Conservation (phyloP, 192 early-diverging fungal species). For the Podochytrium sp. region DNA sequence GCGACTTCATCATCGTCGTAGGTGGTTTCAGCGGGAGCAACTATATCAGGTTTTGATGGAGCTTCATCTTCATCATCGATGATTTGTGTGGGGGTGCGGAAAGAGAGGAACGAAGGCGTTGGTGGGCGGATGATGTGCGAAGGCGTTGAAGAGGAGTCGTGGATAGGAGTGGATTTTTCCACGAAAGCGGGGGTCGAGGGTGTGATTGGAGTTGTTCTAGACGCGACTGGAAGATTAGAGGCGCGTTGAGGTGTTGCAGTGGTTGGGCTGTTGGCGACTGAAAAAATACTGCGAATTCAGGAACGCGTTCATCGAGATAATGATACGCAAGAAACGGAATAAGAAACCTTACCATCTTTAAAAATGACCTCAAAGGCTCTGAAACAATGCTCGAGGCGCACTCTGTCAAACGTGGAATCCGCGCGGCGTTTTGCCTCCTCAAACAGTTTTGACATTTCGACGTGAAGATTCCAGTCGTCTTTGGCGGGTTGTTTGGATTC, state of each 20-base stretch:
- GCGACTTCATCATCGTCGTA: constrained; percentile 12
- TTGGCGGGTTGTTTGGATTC: not conserved
- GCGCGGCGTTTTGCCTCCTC: not conserved
- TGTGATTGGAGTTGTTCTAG: not conserved
- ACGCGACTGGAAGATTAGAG: not conserved
- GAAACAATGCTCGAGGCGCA: not conserved
- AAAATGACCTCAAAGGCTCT: not conserved
- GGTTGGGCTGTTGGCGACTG: not conserved
- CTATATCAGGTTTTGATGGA: not conserved
- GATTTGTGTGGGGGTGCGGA: not conserved
- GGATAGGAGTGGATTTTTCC: not conserved
- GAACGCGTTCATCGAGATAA: no score
- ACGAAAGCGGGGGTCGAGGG: not conserved
- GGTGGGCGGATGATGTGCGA: not conserved
- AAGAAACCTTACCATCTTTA: not conserved
- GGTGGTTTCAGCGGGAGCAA: not conserved
- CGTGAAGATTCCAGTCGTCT: not conserved
- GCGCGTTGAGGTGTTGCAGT: not conserved
- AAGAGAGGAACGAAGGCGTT: constrained; percentile 8
- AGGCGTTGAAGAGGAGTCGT: not conserved
- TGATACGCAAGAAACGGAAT: no score
- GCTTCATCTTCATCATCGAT: not conserved
- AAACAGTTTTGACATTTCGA: constrained; percentile 12
- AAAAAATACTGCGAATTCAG: no score
- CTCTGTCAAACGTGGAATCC: not conserved